phyloP scores from a whole-genome alignment of 805 yeast species.

The Ogataea populi-albae region DNA sequence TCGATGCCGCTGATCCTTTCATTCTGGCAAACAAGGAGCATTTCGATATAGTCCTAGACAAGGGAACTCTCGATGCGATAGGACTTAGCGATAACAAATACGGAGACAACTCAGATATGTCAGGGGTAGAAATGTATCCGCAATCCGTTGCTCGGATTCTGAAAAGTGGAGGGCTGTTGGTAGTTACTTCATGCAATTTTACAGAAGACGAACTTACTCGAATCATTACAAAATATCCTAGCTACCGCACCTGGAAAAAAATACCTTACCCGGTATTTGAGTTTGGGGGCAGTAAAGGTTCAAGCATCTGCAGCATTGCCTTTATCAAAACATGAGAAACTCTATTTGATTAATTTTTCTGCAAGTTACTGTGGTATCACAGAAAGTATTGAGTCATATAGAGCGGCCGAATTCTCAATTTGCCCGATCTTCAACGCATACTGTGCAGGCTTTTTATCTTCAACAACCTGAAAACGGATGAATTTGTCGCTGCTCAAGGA shows the following conservation, averaged over 20 bases:
- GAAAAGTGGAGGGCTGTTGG: conserved; percentile 53
- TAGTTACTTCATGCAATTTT: conserved; percentile 92
- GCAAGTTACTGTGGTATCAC: conserved; percentile 27
- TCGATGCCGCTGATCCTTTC: conserved; percentile 39
- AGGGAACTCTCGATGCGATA: conserved; percentile 96
- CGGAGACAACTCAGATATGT: conserved; percentile 42
- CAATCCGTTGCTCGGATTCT: conserved; percentile 55
- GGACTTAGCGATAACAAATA: conserved; percentile 69
- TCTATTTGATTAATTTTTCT: conserved; percentile 2
- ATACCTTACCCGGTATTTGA: conserved; percentile 78
- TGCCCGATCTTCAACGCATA: conserved; percentile 75
- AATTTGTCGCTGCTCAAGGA: conserved; percentile 83
- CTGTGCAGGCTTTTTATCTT: conserved; percentile 67
- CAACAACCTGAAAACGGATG: conserved; percentile 68
- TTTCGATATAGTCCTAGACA: conserved; percentile 81
- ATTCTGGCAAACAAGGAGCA: conserved; percentile 27
- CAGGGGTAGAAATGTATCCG: conserved; percentile 62
- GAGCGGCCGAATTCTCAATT: conserved; percentile 54
- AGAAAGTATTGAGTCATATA: conserved; percentile 49
- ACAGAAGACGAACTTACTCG: conserved; percentile 71
- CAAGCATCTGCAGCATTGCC: conserved; percentile 84
- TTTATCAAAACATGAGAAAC: conserved; percentile 45
- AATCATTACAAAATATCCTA: conserved; percentile 42
- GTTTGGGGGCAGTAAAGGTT: conserved; percentile 88
- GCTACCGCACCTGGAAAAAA: conserved; percentile 58